Evolutionary conservation across 2,329 filamentous ascomycete genomes (phyloP), one percentile per base, ranked within the genome.

Genomic region (Exophiala oligosperma): DNA sequence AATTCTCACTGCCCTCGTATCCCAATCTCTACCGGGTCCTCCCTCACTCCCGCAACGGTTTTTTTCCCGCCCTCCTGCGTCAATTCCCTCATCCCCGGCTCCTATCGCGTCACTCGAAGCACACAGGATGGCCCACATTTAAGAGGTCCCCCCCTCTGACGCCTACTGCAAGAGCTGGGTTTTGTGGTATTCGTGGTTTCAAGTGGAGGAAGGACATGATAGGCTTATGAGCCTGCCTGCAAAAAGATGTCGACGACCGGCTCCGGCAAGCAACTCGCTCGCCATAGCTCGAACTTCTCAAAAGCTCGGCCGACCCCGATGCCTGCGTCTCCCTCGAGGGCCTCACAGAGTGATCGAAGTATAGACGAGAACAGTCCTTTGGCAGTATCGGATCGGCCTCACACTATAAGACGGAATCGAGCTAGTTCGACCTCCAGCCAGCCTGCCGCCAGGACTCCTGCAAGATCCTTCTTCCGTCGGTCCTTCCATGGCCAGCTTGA

Each of bases 401-500:
- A 62, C 37, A 38, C 51, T 29, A 47, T 48, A 26, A 41, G 44
- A 2, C 59, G 65, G 37, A 44, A 59, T 47, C 62, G 65, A 55
- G 61, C 62, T 29, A 59, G 54, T 37, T 66, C 64, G 14, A 43
- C 56, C 7, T 63, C 65, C 23, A 65, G 59, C 32, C 64, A 66
- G 48, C 48, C 61, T 17, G 50, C 64, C 52, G 59, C 62, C 52
- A 72, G 72, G 59, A 76, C 76, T 17, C 76, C 76, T 6, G 71
- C 71, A 29, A 72, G 76, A 47, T 78, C 76, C 1, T 78, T 78
- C 60, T 74, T 73, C 49, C 76, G 76, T 55, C 70, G 76, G 17
- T 74, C 76, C n/a, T 74, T 78, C 59, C 73, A 75, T 64, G 71
- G 70, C 46, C 65, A 73, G 47, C 66, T 73, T 62, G 76, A 93